Percentiles rank a stretch among this genome's conserved stretches.
Conservation (phyloP, 176 grass and related monocot genomes). For the Zizania latifolia region DNA sequence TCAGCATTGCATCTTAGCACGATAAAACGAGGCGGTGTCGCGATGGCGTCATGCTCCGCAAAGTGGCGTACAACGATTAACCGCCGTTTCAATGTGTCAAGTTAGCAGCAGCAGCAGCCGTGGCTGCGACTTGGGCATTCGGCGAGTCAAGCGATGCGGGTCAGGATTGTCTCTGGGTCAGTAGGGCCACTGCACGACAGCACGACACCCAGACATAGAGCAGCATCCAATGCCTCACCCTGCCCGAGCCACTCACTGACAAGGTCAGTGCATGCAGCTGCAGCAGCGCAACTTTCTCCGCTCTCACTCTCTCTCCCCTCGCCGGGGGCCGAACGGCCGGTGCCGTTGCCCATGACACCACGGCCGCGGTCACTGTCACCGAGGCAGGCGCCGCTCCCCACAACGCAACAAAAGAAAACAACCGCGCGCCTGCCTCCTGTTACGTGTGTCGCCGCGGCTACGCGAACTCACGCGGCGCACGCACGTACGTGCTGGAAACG, state of each 20-base stretch:
- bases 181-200: slow-evolving; percentile 23
- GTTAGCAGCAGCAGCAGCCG: background rate
- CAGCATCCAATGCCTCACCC: slow-evolving; percentile 44
- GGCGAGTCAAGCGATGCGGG: background rate
- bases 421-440: background rate
- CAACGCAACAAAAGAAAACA: slow-evolving; percentile 33
- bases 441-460: background rate
- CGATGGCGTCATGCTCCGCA: background rate
- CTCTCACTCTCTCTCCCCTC: background rate
- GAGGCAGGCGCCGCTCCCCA: slow-evolving; percentile 5
- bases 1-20: background rate
- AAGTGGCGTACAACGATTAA: background rate
- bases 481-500: background rate
- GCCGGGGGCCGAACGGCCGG: background rate
- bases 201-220: slow-evolving; percentile 25
- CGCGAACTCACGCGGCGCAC: background rate
- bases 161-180: background rate
- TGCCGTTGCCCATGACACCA: background rate
- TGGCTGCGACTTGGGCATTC: background rate
- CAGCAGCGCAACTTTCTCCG: too few species aligned
- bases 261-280: slow-evolving; percentile 26
- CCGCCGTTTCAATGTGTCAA: background rate
- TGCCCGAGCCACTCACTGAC: slow-evolving; percentile 34
- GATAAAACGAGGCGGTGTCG: background rate
- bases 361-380: background rate